These are phyloP conservation scores for Arabidopsis thaliana DNA, from an alignment of 345 rosid species.

Conservation along the genomic window TAIR10.1 NC_003070.9:2595501-2596000, in stretches of 20 bases:
- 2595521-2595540: conserved; percentile 71
- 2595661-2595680: conserved; percentile 27
- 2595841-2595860: conserved; percentile 23
- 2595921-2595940: conserved; percentile 19
- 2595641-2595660: conserved; percentile 20
- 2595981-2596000: conserved; percentile 87
- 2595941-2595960: conserved; percentile 33
- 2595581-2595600: conserved; percentile 16
- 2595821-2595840: conserved; percentile 21
- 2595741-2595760: conserved; percentile 20
- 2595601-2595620: conserved; percentile 28
- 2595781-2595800: conserved; percentile 19
- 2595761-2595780: not conserved
- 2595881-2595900: conserved; percentile 8
- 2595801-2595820: conserved; percentile 21
- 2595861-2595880: conserved; percentile 24
- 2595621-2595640: conserved; percentile 32
- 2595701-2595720: conserved; percentile 19
- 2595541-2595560: conserved; percentile 59
- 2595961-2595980: conserved; percentile 79
- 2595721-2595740: conserved; percentile 21
- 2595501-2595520: conserved; percentile 85
- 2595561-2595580: conserved; percentile 25
- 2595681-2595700: conserved; percentile 15
- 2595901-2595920: conserved; percentile 1